A percentile compares a stretch with the other conserved stretches of the same genome.
phyloP scores from a whole-genome alignment of 371 early-diverging fungal genomes.

The Syncephalastrum contaminatum region DNA sequence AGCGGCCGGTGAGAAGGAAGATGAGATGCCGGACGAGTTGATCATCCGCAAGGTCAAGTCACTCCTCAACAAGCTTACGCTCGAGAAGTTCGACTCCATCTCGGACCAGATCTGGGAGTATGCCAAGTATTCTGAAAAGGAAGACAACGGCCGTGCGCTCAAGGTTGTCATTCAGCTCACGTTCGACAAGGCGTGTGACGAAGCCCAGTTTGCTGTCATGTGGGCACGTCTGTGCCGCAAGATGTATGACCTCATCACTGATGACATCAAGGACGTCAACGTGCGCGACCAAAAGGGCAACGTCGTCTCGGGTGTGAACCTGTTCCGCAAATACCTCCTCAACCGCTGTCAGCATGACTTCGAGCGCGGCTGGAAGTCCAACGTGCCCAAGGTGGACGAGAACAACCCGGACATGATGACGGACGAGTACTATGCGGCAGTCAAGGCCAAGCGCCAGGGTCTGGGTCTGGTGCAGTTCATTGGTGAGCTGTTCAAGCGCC shows the following conservation, averaged over 20 bases:
- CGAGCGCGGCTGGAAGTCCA: conserved; percentile 78
- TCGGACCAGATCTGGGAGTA: conserved; percentile 81
- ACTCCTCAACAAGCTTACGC: conserved; percentile 92
- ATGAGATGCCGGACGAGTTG: conserved; percentile 58
- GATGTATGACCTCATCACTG: conserved; percentile 59
- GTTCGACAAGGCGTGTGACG: conserved; percentile 95
- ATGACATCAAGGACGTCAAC: conserved; percentile 53
- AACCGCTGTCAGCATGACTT: conserved; percentile 92
- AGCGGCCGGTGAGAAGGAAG: conserved; percentile 21
- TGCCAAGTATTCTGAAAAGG: conserved; percentile 67
- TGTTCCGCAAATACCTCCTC: conserved; percentile 89
- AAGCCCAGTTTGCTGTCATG: conserved; percentile 85
- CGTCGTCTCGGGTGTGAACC: conserved; percentile 59
- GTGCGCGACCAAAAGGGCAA: conserved; percentile 52
- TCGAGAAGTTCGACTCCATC: conserved; percentile 90
- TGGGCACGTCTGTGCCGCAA: conserved; percentile 87
- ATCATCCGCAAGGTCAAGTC: conserved; percentile 82
- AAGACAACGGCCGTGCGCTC: conserved; percentile 70
- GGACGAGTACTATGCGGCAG: conserved; percentile 81
- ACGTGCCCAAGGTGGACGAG: conserved; percentile 49
- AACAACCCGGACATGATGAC: conserved; percentile 49
- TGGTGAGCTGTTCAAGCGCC: conserved; percentile 90
- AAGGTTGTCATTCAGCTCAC: conserved; percentile 78
- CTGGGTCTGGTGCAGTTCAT: conserved; percentile 93
- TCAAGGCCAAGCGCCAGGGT: conserved; percentile 92